Base-by-base conservation (phyloP, 2,329 filamentous ascomycete genomes). In the Colletotrichum endophyticum region DNA sequence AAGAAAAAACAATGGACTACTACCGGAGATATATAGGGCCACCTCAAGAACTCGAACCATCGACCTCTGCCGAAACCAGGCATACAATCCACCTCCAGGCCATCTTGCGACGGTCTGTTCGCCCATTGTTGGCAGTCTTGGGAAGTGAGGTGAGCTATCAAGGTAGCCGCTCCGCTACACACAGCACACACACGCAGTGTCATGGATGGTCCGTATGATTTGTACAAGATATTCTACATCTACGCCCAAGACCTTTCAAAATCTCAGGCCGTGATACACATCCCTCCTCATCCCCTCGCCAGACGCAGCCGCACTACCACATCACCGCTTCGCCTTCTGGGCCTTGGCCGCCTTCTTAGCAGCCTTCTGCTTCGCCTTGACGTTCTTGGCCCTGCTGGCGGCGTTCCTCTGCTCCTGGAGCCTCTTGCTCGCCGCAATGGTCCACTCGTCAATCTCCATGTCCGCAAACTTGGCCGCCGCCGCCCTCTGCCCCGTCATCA, bases 401-500 rank as follows among this genome's bases (percentile, higher is more conserved):
- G 76, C 79, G 62, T 79, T 75, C 62, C 56, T 81, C 39, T 80
- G 81, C 70, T 79, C 78, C 78, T 83, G 82, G 8, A 82, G 78
- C 39, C 79, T 80, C 70, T 76, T 79, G 75, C 76, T 70, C 39
- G 80, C 80, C 34, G 76, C 78, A 30, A 77, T 75, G 13, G 80
- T 79, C 80, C 80, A 81, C 77, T 81, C 80, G 62, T 81, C 80
- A 61, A 78, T 66, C 56, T 81, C 77, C 71, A 72, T 73, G 28
- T 74, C 78, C 12, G 78, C 82, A 8, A 78, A 82, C 80, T 80
- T 83, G 76, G 76, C 79, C 76, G 80, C 83, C 32, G 85, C 84
- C 83, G 84, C 84, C 78, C 83, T 83, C 83, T 87, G 84, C 1
- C 86, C 86, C 72, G 82, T 83, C 19, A 73, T 53, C n/a, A 86